Evolutionary conservation across 2,329 filamentous ascomycete species (phyloP), one percentile per base, ranked within the genome.

Genomic region (Cucurbitaria berberidis): DNA sequence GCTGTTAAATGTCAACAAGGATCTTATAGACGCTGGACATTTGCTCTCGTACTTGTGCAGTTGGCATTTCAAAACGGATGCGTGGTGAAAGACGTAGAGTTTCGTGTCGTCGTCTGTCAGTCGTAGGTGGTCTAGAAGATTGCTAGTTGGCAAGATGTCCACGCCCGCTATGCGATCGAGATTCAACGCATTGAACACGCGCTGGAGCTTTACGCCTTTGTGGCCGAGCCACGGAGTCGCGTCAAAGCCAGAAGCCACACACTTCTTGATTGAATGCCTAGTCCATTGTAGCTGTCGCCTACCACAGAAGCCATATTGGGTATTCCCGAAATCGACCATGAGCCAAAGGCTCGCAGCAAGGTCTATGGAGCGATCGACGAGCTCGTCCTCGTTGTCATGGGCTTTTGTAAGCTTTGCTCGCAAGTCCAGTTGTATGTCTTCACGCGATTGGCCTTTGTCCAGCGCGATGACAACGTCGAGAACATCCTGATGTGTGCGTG

Each of bases 121-220:
- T 1, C 68, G 68, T 2, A 80, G 63, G 54, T 81, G 78, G 47
- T 80, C 76, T 0, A 71, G 60, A 3, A 81, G 53, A 38, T 80
- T 79, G 19, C 68, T 62, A 0, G 78, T 80, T 64, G 71, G 75
- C 15, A 70, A 24, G 11, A 80, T 64, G 0, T 72, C 36, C 6
- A 80, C 19, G 0, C 77, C 77, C 0, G 68, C 76, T 9, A 80
- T 77, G 2, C 48, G 47, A 8, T 45, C 46, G 11, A 70, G 34
- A n/a, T 61, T 63, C 5, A 13, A 21, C 5, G 63, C 66, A 16
- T 42, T 64, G 44, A 70, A 65, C 0, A 48, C 30, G 5, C 50
- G 39, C 10, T 54, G 32, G 1, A 62, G 45, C 42, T 55, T 63
- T 15, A 64, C 39, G 15, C 50, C 35, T 26, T 55, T 35, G 15